Evolutionary conservation across 2,329 filamentous ascomycete genomes (phyloP).

Genomic region (Exophiala sideris): DNA sequence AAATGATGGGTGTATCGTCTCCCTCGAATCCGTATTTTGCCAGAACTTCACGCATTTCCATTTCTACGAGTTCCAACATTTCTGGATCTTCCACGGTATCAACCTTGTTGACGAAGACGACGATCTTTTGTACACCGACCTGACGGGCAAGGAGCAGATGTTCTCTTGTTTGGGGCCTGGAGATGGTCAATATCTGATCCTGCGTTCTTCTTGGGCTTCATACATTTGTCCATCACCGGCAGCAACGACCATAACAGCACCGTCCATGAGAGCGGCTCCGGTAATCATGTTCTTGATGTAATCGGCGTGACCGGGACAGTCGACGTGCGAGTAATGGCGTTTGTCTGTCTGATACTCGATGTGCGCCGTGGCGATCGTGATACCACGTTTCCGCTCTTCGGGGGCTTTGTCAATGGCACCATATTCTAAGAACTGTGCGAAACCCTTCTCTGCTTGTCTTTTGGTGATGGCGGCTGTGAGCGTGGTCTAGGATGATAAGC

Average conservation of each 20-base stretch:
- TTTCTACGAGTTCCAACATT: constrained; percentile 99
- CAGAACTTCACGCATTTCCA: constrained; percentile 99
- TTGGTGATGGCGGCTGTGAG: constrained; percentile 99
- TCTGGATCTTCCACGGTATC: constrained; percentile 96
- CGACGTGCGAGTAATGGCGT: constrained; percentile 98
- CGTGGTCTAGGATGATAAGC: constrained; percentile 66
- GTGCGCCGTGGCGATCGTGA: constrained; percentile 97
- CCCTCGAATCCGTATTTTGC: constrained; percentile 93
- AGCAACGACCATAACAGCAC: constrained; percentile 96
- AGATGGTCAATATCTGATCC: neutral
- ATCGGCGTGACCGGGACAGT: constrained; percentile 99
- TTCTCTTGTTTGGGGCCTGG: constrained; percentile 89
- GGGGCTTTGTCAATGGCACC: constrained; percentile 97
- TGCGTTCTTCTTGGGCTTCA: constrained; percentile 21
- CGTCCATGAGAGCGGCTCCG: constrained; percentile 98
- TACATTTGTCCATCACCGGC: constrained; percentile 97
- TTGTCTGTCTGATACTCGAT: constrained; percentile 95
- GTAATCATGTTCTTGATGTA: constrained; percentile 99
- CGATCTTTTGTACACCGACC: constrained; percentile 95
- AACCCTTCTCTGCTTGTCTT: constrained; percentile 89
- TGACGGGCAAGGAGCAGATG: constrained; percentile 96
- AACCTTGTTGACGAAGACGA: constrained; percentile 99
- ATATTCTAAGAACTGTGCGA: constrained; percentile 94
- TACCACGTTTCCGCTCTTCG: constrained; percentile 99
- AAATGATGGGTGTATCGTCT: constrained; percentile 93